Conservation (phyloP, 1,139 yeast genomes). For the Sugiyamaella grinbergsii region DNA sequence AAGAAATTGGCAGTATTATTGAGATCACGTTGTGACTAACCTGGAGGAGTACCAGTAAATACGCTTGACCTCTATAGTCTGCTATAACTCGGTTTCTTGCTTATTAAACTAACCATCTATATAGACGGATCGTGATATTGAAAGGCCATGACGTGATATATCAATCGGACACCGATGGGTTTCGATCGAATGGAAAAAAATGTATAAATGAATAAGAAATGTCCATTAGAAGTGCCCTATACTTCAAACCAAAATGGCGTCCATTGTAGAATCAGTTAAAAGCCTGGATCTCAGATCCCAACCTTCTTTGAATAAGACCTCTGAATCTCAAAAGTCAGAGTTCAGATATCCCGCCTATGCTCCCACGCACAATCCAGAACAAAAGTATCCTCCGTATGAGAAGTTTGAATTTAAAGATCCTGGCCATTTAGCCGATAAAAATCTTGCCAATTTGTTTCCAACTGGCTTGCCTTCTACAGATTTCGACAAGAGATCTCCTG, state of each 20-base stretch:
- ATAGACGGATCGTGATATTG: conserved; percentile 4
- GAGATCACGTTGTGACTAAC: no score
- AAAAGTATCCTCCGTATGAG: conserved; percentile 45
- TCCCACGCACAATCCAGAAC: conserved; percentile 53
- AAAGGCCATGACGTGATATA: conserved; percentile 8
- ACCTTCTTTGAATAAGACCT: conserved; percentile 20
- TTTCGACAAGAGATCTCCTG: conserved; percentile 22
- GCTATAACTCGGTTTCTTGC: not conserved
- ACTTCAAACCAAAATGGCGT: conserved; percentile 14
- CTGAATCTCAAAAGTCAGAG: conserved; percentile 16
- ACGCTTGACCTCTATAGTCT: no score
- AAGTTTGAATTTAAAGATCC: conserved; percentile 43
- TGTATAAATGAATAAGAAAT: not conserved
- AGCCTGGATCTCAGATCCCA: conserved; percentile 22
- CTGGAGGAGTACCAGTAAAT: no score
- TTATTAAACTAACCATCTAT: not conserved
- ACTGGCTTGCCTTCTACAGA: conserved; percentile 28
- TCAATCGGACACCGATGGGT: conserved; percentile 15
- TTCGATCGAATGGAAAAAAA: not conserved
- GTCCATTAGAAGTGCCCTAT: not conserved
- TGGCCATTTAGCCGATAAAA: conserved; percentile 42
- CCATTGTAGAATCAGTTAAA: conserved; percentile 23
- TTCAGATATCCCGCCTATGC: conserved; percentile 46
- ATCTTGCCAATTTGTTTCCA: conserved; percentile 37
- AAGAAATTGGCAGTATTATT: no score